Evolutionary conservation across 2,329 filamentous ascomycete species (phyloP), one percentile per base, ranked within the genome.

Genomic region (Nigrospora oryzae): DNA sequence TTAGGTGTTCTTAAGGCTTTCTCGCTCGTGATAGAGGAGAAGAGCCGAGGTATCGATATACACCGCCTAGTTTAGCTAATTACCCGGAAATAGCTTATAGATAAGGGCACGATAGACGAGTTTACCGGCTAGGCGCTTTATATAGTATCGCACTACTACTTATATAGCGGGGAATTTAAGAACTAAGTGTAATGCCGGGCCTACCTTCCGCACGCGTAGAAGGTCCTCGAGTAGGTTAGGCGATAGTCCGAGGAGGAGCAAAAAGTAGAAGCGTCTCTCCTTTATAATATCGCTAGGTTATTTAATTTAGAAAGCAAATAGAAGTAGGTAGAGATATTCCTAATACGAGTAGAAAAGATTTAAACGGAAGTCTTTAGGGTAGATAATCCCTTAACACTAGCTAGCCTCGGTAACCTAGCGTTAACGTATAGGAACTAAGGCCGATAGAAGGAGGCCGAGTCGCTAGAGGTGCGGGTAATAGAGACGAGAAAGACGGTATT

Each of bases 1-100:
- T 13, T 63, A 1, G 58, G 55, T 0, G 11, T 52, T 3, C 49
- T 65, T 0, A 62, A 59, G 19, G 60, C 60, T 1, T 64, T 62
- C 15, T 62, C 57, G 10, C 59, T 63, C 23, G 39, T 62, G 0
- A 45, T 41, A 0, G 49, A 54, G 32, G 52, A 49, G 15, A 52
- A 48, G 1, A 44, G 33, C 0, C 36, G 50, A 0, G 42, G 35
- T 6, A 45, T 60, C 4, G 45, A 58, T 10, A 60, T 67, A 53
- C 63, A 66, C 41, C 57, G 60, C 1, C 58, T 67, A 0, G 53
- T 67, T 0, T 63, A 67, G 12, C 39, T 66, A 6, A 56, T 59
- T 0, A 63, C 61, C 0, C 54, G 47, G 4, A 58, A 54, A 33
- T 65, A 63, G 56, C 45, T 67, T 3, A 30, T 16, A 6, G 46